Evolutionary conservation across 2,329 filamentous ascomycete species (phyloP).

Genomic region (Rhynchosporium secalis): DNA sequence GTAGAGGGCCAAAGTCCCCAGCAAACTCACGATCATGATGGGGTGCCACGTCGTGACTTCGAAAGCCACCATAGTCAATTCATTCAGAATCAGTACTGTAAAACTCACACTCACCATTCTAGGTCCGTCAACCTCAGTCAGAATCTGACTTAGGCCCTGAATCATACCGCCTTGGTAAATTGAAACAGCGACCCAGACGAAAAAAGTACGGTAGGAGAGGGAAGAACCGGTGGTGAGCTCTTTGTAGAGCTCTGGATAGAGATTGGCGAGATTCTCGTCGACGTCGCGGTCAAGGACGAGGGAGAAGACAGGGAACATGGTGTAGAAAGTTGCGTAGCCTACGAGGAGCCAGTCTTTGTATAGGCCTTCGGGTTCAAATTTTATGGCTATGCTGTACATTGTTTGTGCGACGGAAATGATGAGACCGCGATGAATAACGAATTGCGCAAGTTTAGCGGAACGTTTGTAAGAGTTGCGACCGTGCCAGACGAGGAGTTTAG

Average conservation of each 20-base stretch:
- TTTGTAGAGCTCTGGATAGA: constrained; percentile 97
- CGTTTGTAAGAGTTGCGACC: constrained; percentile 97
- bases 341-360: constrained; percentile 98
- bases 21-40: constrained; percentile 80
- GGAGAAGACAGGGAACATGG: constrained; percentile 87
- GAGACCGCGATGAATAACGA: constrained; percentile 94
- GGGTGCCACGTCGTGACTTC: constrained; percentile 97
- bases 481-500: constrained; percentile 98
- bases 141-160: constrained; percentile 87
- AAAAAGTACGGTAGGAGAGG: constrained; percentile 90
- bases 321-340: constrained; percentile 95
- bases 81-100: constrained; percentile 88
- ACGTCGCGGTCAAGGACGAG: constrained; percentile 94
- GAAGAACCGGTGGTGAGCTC: constrained; percentile 88
- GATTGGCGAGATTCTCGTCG: constrained; percentile 86
- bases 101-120: constrained; percentile 89
- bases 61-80: constrained; percentile 95
- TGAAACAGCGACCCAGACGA: constrained; percentile 92
- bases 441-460: constrained; percentile 91
- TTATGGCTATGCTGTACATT: constrained; percentile 90
- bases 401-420: constrained; percentile 97
- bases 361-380: constrained; percentile 89
- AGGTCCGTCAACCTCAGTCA: constrained; percentile 73
- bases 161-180: constrained; percentile 96
- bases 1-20: constrained; percentile 82